Conservation (phyloP, 1,284 basidiomycete genomes). For the Ustilago trichophora region DNA sequence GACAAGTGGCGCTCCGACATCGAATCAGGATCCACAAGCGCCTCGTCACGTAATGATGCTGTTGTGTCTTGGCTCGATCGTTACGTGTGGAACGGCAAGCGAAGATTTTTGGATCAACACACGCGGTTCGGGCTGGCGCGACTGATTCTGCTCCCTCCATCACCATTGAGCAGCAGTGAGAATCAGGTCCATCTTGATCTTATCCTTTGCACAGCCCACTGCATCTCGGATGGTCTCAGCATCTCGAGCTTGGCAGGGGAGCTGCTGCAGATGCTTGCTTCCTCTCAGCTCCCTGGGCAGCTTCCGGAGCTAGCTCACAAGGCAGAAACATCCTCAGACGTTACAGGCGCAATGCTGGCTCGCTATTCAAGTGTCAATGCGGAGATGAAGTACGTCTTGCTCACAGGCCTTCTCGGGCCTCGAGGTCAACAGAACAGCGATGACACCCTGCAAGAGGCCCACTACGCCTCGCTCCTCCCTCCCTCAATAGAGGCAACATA, state of each 20-base stretch:
- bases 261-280: constrained; percentile 19
- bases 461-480: constrained; percentile 25
- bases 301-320: constrained; percentile 5
- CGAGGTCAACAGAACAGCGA: neutral
- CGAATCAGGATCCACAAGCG: too few relatives aligned
- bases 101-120: constrained; percentile 29
- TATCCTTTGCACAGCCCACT: constrained; percentile 34
- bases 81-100: constrained; percentile 44
- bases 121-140: constrained; percentile 22
- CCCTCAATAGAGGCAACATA: constrained; percentile 36
- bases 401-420: constrained; percentile 5
- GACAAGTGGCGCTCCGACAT: constrained; percentile 12
- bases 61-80: constrained; percentile 24
- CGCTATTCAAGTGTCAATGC: constrained; percentile 3
- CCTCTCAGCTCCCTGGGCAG: constrained; percentile 12
- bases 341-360: constrained; percentile 5
- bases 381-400: constrained; percentile 13
- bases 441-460: neutral
- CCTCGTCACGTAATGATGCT: constrained; percentile 5
- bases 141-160: constrained; percentile 27
- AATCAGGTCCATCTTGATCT: constrained; percentile 23
- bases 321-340: neutral
- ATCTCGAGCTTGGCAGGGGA: constrained; percentile 33
- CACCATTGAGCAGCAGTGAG: neutral
- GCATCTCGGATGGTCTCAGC: constrained; percentile 42